These are phyloP conservation scores for Thalassiosira livingstoniorum DNA, from an alignment of 352 stramenopile species.

Conservation along the genomic window DNA sequence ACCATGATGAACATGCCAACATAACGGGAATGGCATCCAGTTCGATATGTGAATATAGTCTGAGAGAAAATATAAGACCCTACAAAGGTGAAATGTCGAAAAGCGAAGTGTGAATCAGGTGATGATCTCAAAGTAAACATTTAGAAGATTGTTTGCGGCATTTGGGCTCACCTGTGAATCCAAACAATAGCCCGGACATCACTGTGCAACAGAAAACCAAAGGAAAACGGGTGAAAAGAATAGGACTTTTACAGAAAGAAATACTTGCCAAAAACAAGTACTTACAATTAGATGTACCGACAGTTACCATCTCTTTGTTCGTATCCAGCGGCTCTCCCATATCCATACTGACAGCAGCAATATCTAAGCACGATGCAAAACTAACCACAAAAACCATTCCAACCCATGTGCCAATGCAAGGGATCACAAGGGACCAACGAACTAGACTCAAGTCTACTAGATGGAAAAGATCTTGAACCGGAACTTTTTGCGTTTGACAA, in stretches of 20 bases:
- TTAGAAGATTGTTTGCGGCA: background rate
- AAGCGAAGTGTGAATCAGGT: background rate
- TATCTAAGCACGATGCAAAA: constrained; percentile 91
- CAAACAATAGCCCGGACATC: constrained; percentile 88
- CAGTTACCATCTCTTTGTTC: constrained; percentile 90
- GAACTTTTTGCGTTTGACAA: constrained; percentile 13
- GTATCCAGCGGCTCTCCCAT: constrained; percentile 90
- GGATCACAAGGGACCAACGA: constrained; percentile 87
- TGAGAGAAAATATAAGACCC: constrained; percentile 94
- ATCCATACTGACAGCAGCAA: constrained; percentile 94
- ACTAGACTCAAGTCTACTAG: constrained; percentile 91
- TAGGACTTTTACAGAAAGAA: background rate
- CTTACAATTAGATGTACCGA: constrained; percentile 87
- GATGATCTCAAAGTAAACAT: background rate
- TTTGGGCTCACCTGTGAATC: constrained; percentile 80
- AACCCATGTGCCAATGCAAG: constrained; percentile 89
- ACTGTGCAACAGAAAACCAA: constrained; percentile 36
- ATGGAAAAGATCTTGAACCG: constrained; percentile 70
- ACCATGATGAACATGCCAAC: constrained; percentile 88
- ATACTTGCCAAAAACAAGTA: background rate
- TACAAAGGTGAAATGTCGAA: constrained; percentile 71
- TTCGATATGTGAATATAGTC: constrained; percentile 92
- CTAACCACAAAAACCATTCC: constrained; percentile 91
- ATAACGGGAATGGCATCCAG: constrained; percentile 89
- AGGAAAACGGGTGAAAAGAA: background rate